Evolutionary conservation across 805 yeast genomes (phyloP), one percentile per base, ranked within the genome.

Genomic region (Ogataea polymorpha): DNA sequence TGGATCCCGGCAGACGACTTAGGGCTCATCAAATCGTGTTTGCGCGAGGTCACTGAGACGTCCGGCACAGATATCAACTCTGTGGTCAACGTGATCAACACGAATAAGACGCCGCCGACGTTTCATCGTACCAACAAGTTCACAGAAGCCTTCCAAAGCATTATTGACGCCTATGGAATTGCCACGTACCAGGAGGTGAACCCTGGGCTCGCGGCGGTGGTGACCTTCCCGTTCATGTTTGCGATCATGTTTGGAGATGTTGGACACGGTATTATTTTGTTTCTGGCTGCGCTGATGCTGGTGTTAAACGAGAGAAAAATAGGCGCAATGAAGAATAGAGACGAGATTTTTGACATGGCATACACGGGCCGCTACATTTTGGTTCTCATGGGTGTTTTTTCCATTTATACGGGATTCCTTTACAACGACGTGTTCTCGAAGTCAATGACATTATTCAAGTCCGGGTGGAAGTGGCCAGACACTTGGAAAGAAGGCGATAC

Each of bases 1-100:
- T 93, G 99, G 99, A 70, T 87, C 15, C 98, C 99, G 28, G 73
- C 81, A 15, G 79, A 77, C 48, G 96, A 89, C 46, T 66, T 90
- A 27, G 71, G 73, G 5, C 52, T 66, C n/a, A 79, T 91, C 42
- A 83, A 81, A 48, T 65, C 71, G 28, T 75, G 90, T 1, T 67
- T 93, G 48, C 76, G 82, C 51, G 79, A 77, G 32, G 75, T 80
- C 42, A 77, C 85, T 21, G 81, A 78, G 28, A 60, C 69, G n/a
- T 54, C 67, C 1, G 66, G 65, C 14, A 60, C 68, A 16, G 65
- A 67, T 6, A 61, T 74, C 10, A 76, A 77, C 15, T 72, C 80
- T 11, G 77, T 77, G 32, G 65, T 63, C n/a, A 82, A 82, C 57
- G 77, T 79, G 16, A 61, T 86, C 40, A 66, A 73, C 35, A 85